Evolutionary conservation across 2,329 filamentous ascomycete species (phyloP), one percentile per base, ranked within the genome.

Genomic region (Hypoxylon sp.): DNA sequence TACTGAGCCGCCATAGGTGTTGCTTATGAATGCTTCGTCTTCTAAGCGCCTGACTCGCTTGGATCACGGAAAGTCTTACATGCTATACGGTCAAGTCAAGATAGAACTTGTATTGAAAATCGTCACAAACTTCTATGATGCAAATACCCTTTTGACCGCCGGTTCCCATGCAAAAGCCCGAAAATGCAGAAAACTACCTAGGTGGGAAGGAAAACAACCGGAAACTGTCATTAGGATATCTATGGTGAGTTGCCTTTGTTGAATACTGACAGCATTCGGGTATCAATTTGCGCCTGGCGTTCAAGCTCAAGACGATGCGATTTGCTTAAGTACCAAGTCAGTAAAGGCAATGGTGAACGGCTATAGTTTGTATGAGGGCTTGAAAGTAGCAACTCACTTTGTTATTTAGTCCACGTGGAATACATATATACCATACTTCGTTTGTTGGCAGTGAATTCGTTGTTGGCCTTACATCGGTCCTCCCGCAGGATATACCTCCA

Each of bases 321-420:
- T 56, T 53, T 65, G 8, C 22, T 49, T 32, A 16, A 12, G 26
- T 14, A 16, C 22, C 20, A 32, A 22, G 48, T 58, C 30, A 58
- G 61, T 50, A 50, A 57, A 26, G 9, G 33, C 5, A n/a, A 24
- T 22, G n/a, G n/a, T n/a, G 6, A 12, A 18, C 20, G 16, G n/a
- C 16, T 24, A 48, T 12, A 24, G 16, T 16, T 42, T 16, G 28
- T 4, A 32, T 14, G 36, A 42, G n/a, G 18, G 20, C n/a, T 40
- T 9, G 11, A 42, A 51, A 38, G 20, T 28, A 11, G 22, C 36
- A 46, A 64, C 64, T 63, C 59, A 63, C 64, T 62, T 60, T 60
- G 45, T 44, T 48, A 49, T 38, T 45, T 40, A 42, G 50, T 52
- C 54, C 59, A 51, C 40, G 22, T 33, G 20, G 32, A 49, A 59